Evolutionary conservation across 352 stramenopile species (phyloP).

Genomic region (Globisporangium middletonii): DNA sequence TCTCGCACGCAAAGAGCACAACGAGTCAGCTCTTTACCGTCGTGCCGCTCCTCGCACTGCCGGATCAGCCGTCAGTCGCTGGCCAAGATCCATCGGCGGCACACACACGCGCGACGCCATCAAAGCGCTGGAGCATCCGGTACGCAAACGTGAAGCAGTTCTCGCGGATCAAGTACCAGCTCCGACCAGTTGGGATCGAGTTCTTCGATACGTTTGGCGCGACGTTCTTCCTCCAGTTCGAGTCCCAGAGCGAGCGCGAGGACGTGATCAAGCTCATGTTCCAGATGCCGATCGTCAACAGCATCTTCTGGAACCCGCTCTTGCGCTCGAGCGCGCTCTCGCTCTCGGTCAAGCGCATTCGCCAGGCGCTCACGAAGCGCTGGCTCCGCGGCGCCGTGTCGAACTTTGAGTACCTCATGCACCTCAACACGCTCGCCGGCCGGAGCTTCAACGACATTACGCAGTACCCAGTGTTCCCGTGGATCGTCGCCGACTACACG

Average conservation of each 20-base stretch:
- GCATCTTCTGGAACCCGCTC: slow-evolving; percentile 72
- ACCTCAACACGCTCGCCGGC: slow-evolving; percentile 94
- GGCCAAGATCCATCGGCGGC: background rate
- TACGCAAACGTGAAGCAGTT: slow-evolving; percentile 69
- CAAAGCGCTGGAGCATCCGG: slow-evolving; percentile 54
- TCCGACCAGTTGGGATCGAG: slow-evolving; percentile 70
- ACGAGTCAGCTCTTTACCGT: slow-evolving; percentile 41
- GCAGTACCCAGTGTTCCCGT: slow-evolving; percentile 97
- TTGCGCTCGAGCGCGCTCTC: slow-evolving; percentile 54
- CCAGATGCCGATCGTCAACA: slow-evolving; percentile 78
- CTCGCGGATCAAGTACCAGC: slow-evolving; percentile 73
- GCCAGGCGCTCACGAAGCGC: slow-evolving; percentile 60
- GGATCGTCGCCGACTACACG: slow-evolving; percentile 91
- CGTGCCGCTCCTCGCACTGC: slow-evolving; percentile 16
- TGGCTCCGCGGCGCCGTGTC: slow-evolving; percentile 64
- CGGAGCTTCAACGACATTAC: slow-evolving; percentile 97
- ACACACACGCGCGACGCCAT: background rate
- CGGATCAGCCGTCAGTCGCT: background rate
- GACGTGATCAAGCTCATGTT: slow-evolving; percentile 68
- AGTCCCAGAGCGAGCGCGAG: slow-evolving; percentile 44
- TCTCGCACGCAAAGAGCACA: slow-evolving; percentile 29
- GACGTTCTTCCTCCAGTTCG: slow-evolving; percentile 70
- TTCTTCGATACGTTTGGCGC: slow-evolving; percentile 64
- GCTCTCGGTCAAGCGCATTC: slow-evolving; percentile 63
- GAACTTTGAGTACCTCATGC: slow-evolving; percentile 96